Base-by-base conservation (phyloP, 2,329 filamentous ascomycete genomes). In the Verticillium zaregamsianum region DNA sequence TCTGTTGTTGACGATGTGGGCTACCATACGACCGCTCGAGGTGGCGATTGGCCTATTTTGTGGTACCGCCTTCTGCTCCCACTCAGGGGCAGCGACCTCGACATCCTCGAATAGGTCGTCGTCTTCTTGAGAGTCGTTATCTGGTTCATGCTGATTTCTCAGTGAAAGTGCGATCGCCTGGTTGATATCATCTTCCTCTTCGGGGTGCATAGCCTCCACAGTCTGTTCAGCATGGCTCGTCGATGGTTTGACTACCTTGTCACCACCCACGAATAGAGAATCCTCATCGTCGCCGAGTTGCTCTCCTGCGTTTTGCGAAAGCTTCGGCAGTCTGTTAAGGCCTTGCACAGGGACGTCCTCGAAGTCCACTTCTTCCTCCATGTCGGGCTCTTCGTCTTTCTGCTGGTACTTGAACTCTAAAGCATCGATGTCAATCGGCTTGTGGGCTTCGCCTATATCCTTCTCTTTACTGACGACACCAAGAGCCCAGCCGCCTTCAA, bases 261-360 rank as follows among this genome's bases (percentile, higher is more conserved):
- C 40, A 33, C 58, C 64, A 9, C 57, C 71, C 52, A 82, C 84
- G 63, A 90, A 90, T 1, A 92, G 74, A 0, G 84, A 84, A 32
- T 86, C 81, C 9, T 81, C 79, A 3, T 79, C 80, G 7, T 67
- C 63, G 3, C 63, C 61, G 15, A 59, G 54, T 20, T 66, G 65
- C 20, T 32, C 45, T 60, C 59, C 25, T 40, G 61, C 14, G 57
- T 23, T 28, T 12, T 55, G 37, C 15, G 59, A 54, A 2, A 61
- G 23, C 57, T 89, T 94, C 0, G 93, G 92, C 17, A 97, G 76
- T 58, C 93, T 83, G 68, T 97, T 97, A 14, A 97, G 71, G 0
- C 93, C 93, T 72, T 95, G 91, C 57, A 97, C 93, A 0, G 93
- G 93, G 4, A 97, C 90, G 74, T 97, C 93, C 72, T 97, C 93